Percentiles rank a stretch among this genome's conserved stretches.
Evolutionary conservation across 176 grass and related monocot species (phyloP).

Genomic region (Zoysia japonica): DNA sequence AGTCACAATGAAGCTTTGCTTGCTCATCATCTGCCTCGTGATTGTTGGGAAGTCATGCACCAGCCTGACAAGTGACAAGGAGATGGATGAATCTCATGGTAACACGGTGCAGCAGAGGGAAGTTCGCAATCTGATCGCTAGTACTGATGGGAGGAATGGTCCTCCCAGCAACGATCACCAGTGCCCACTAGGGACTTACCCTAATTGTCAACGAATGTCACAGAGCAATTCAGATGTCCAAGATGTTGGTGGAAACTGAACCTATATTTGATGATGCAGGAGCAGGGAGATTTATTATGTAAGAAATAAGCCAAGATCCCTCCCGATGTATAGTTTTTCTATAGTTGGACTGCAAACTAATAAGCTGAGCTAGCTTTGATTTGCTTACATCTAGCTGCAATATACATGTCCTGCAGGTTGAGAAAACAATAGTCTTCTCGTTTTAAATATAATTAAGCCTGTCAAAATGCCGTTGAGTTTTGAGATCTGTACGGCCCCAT

Average conservation of each 20-base stretch:
- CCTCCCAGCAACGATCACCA: slow-evolving; percentile 53
- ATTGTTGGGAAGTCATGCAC: slow-evolving; percentile 7
- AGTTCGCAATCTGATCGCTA: slow-evolving; percentile 16
- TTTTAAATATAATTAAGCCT: too few species aligned
- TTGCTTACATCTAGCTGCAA: too few species aligned
- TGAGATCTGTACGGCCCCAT: too few species aligned
- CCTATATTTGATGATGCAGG: too few species aligned
- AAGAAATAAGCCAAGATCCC: too few species aligned
- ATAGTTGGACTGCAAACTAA: too few species aligned
- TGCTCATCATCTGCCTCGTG: background rate
- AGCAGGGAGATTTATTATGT: too few species aligned
- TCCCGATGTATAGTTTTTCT: too few species aligned
- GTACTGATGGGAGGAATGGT: slow-evolving; percentile 39
- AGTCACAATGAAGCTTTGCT: slow-evolving; percentile 21
- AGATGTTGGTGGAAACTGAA: slow-evolving; percentile 15
- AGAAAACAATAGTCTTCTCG: too few species aligned
- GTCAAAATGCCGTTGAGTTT: too few species aligned
- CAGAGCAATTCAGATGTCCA: background rate
- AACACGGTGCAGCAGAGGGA: background rate
- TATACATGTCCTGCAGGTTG: too few species aligned
- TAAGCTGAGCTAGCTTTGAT: too few species aligned
- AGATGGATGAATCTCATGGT: background rate
- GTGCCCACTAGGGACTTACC: slow-evolving; percentile 41
- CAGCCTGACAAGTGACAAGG: slow-evolving; percentile 24
- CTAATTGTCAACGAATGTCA: slow-evolving; percentile 36